Evolutionary conservation across 1,284 basidiomycete genomes (phyloP).

Genomic region (Puccinia triticina): DNA sequence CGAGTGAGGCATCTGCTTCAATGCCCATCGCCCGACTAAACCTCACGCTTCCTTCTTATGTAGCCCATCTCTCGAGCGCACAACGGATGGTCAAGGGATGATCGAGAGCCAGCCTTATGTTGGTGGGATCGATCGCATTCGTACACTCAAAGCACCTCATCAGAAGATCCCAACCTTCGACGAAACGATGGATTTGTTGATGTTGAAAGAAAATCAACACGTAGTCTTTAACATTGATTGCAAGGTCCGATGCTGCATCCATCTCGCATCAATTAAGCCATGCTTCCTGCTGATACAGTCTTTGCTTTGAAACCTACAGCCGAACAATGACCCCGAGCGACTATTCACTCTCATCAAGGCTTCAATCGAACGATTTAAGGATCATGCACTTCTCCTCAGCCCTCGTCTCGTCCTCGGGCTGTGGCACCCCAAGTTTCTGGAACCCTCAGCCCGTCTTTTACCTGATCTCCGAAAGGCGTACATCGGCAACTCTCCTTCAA

Average conservation of each 20-base stretch:
- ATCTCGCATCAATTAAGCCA: background rate
- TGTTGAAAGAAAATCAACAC: slow-evolving; percentile 72
- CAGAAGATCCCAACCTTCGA: slow-evolving; percentile 77
- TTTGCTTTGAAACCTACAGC: slow-evolving; percentile 65
- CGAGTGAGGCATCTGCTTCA: slow-evolving; percentile 67
- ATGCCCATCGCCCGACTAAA: background rate
- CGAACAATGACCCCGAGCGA: slow-evolving; percentile 83
- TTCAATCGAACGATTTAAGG: slow-evolving; percentile 70
- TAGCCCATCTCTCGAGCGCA: slow-evolving; percentile 61
- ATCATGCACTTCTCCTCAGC: slow-evolving; percentile 79
- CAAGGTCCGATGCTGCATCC: slow-evolving; percentile 57
- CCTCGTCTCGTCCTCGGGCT: slow-evolving; percentile 85
- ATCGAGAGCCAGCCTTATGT: slow-evolving; percentile 21
- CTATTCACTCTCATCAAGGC: slow-evolving; percentile 83
- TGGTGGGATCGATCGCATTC: slow-evolving; percentile 77
- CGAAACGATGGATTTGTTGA: slow-evolving; percentile 78
- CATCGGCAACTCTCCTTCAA: slow-evolving; percentile 70
- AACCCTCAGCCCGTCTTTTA: slow-evolving; percentile 72
- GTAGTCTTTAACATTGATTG: slow-evolving; percentile 74
- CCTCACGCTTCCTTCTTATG: slow-evolving; percentile 11
- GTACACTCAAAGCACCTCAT: slow-evolving; percentile 77
- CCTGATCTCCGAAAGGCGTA: slow-evolving; percentile 83
- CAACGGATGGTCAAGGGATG: slow-evolving; percentile 65
- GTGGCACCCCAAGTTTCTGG: slow-evolving; percentile 91
- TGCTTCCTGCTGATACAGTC: background rate